Evolutionary conservation across 2,329 filamentous ascomycete species (phyloP), one percentile per base, ranked within the genome.

Genomic region (Aurifilum marmelostoma): DNA sequence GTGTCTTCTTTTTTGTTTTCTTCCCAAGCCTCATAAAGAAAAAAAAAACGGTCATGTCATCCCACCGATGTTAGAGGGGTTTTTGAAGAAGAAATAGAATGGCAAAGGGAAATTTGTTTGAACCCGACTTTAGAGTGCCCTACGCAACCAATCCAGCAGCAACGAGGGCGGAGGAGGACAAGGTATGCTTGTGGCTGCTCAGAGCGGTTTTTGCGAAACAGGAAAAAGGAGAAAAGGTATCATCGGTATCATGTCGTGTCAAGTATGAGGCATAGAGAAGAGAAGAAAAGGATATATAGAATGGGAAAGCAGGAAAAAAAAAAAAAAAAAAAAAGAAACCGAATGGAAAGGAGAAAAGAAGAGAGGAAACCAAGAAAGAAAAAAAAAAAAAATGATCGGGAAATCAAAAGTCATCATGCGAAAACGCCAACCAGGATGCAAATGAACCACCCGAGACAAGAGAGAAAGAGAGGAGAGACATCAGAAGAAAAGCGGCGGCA

Each of bases 231-330:
- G 54, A 63, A 63, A 54, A 71, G 70, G 70, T 71, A 71, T 71
- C 70, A 71, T 71, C 68, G 70, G 67, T 71, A 71, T 69, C 65
- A 47, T 54, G 56, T 70, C 70, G 63, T 69, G 58, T 66, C 68
- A 69, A 47, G 11, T 60, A 63, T 60, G 67, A 66, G 62, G 67
- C 65, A 67, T 69, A 71, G 50, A 63, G 64, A 64, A 69, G 43
- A 59, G 43, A 56, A 66, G 60, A 41, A 54, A 32, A 67, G 21
- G 24, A 65, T 41, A 61, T 37, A 39, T 34, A 14, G 27, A 64
- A 56, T 21, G 7, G 9, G 6, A 32, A 60, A 32, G 6, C 52
- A 50, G 43, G 32, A 12, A 16, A 39, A 21, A 37, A 14, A 14
- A 52, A 73, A 32, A 43, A 70, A 61, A 65, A 71, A 71, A 67